Percentiles rank a stretch among this genome's conserved stretches.
phyloP scores from a whole-genome alignment of 345 rosid genomes.

The Arabidopsis suecica region DNA sequence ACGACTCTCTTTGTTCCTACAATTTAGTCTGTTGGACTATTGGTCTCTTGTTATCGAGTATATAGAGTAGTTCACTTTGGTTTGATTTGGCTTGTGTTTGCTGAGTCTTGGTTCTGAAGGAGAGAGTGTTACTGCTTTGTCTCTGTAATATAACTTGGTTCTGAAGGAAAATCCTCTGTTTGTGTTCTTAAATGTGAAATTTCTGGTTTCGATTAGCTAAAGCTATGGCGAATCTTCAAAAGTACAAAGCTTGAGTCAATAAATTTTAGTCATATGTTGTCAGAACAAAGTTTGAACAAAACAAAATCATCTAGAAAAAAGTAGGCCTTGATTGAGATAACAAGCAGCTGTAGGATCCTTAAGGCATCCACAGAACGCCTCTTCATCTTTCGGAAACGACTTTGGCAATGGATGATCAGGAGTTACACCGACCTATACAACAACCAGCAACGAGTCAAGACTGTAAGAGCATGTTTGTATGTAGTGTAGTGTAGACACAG shows the following conservation, averaged over 20 bases:
- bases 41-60: neutral
- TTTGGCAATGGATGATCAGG: constrained; percentile 90
- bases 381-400: constrained; percentile 80
- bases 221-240: constrained; percentile 4
- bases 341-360: constrained; percentile 76
- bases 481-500: neutral
- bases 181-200: neutral
- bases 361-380: constrained; percentile 78
- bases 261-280: neutral
- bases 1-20: neutral
- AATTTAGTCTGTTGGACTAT: neutral
- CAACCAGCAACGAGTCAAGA: constrained; percentile 10
- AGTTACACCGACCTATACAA: constrained; percentile 74
- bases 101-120: constrained; percentile 18
- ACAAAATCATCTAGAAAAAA: constrained; percentile 59
- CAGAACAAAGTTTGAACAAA: constrained; percentile 30
- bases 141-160: constrained; percentile 24
- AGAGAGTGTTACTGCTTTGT: constrained; percentile 12
- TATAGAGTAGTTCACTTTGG: neutral
- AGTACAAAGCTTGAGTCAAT: neutral
- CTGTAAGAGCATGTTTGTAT: neutral
- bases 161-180: constrained; percentile 7
- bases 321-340: constrained; percentile 60
- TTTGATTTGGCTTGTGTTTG: neutral
- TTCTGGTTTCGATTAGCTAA: neutral